phyloP scores from a whole-genome alignment of 768 basidiomycete genomes.

The Sistotremastrum suecicum region DNA sequence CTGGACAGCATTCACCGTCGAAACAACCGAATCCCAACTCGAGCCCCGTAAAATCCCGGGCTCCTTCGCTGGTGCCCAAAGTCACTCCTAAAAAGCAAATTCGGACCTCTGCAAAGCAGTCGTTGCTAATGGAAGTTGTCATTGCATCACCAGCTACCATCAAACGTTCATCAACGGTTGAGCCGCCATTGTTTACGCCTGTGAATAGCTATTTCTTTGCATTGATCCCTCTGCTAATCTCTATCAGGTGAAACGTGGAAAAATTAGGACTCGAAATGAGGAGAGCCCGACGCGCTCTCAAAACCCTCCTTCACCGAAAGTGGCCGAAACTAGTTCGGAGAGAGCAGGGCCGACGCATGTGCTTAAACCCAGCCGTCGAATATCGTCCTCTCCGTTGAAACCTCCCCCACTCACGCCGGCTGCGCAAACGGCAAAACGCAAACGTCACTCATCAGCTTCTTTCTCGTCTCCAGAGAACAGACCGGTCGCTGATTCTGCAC shows the following conservation, averaged over 20 bases:
- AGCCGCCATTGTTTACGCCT: too few species aligned
- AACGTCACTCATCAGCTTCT: conserved; percentile 5
- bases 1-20: too few species aligned
- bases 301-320: background rate
- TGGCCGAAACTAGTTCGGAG: background rate
- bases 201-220: too few species aligned
- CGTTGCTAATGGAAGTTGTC: too few species aligned
- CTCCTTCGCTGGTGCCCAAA: too few species aligned
- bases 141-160: too few species aligned
- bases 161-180: too few species aligned
- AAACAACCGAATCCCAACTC: too few species aligned
- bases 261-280: background rate
- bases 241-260: background rate
- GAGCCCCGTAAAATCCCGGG: too few species aligned
- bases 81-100: too few species aligned
- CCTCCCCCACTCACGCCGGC: background rate
- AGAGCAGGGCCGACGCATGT: conserved; percentile 5
- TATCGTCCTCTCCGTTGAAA: conserved; percentile 1
- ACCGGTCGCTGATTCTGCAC: background rate
- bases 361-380: conserved; percentile 5
- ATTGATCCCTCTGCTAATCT: too few species aligned
- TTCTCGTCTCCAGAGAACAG: background rate
- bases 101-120: too few species aligned
- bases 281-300: background rate
- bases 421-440: conserved; percentile 4